Percentiles rank a stretch among this genome's conserved stretches.
Conservation (phyloP, 306 rosid genomes). For the Cotoneaster glaucophyllus region DNA sequence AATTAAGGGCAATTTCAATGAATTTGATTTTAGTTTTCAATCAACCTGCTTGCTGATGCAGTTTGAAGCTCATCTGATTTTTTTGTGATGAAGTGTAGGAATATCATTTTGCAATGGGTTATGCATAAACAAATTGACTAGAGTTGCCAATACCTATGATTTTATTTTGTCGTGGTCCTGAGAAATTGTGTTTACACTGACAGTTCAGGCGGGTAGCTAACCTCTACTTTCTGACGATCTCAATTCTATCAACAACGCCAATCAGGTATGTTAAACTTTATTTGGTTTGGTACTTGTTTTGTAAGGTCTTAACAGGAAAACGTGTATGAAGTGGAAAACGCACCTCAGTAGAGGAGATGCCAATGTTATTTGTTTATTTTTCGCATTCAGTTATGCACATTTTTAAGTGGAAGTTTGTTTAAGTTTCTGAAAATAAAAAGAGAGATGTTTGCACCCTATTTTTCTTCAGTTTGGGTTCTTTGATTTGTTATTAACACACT, state of each 20-base stretch:
- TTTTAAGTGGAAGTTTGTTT: neutral
- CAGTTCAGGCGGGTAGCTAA: slow-evolving; percentile 99
- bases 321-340: neutral
- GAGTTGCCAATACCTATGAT: slow-evolving; percentile 2
- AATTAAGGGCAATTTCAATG: neutral
- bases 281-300: neutral
- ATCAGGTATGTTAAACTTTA: slow-evolving; percentile 50
- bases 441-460: neutral
- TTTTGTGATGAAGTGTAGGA: neutral
- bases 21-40: neutral
- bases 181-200: slow-evolving; percentile 32
- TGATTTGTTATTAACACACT: neutral
- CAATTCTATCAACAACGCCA: slow-evolving; percentile 87
- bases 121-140: neutral
- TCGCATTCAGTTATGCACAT: neutral
- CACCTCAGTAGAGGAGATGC: neutral
- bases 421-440: neutral
- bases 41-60: neutral
- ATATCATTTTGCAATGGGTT: neutral
- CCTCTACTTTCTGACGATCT: slow-evolving; percentile 88
- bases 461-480: neutral
- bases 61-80: neutral
- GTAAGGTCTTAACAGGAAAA: neutral
- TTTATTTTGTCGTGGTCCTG: slow-evolving; percentile 28
- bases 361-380: neutral